A percentile compares a stretch with the other conserved stretches of the same genome.
phyloP scores from a whole-genome alignment of 2,329 filamentous ascomycete genomes.

The Fusarium buharicum region DNA sequence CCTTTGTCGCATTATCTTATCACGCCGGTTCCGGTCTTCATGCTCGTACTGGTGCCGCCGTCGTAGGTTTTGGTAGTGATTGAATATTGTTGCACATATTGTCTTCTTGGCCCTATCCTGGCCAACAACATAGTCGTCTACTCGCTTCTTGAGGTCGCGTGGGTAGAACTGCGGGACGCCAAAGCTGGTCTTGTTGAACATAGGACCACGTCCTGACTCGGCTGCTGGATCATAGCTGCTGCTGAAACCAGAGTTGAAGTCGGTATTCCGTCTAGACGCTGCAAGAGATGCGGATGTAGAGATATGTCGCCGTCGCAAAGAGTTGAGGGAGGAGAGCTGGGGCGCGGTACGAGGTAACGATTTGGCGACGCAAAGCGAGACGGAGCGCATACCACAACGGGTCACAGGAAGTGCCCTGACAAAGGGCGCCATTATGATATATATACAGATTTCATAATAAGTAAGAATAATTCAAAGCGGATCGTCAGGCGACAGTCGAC shows the following conservation, averaged over 20 bases:
- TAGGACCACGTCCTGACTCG: conserved; percentile 66
- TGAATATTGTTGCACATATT: conserved; percentile 92
- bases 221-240: conserved; percentile 66
- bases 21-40: conserved; percentile 63
- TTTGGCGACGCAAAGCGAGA: conserved; percentile 18
- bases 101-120: conserved; percentile 96
- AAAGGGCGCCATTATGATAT: conserved; percentile 42
- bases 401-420: conserved; percentile 38
- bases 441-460: conserved; percentile 40
- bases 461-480: conserved; percentile 3
- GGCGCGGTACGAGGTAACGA: conserved; percentile 5
- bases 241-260: conserved; percentile 68
- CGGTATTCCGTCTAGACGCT: conserved; percentile 55
- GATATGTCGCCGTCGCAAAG: conserved; percentile 37
- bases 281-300: conserved; percentile 40
- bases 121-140: conserved; percentile 96
- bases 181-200: conserved; percentile 67
- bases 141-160: conserved; percentile 81
- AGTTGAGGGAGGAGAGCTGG: conserved; percentile 4
- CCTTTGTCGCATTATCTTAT: conserved; percentile 76
- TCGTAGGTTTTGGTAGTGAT: conserved; percentile 91
- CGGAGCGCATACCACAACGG: conserved; percentile 24
- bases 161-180: conserved; percentile 73
- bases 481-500: conserved; percentile 36
- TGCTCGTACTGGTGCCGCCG: conserved; percentile 82